Evolutionary conservation across 2,329 filamentous ascomycete species (phyloP).

Genomic region (Metarhizium brunneum): DNA sequence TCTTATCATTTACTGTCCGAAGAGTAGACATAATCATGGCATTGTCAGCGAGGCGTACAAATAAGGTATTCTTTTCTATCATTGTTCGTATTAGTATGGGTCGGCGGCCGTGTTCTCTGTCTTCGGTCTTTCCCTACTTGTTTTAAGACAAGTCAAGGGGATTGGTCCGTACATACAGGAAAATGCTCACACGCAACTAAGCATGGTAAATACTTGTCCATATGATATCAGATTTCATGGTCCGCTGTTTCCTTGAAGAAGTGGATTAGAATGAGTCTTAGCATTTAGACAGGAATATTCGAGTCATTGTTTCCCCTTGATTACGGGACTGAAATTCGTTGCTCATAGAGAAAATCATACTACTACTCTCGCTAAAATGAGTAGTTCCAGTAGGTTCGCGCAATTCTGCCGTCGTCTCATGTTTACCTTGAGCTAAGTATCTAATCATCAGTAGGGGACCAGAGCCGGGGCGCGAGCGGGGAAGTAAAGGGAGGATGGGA

Average conservation of each 20-base stretch:
- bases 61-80: slow-evolving; percentile 17
- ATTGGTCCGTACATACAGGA: not conserved
- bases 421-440: not conserved
- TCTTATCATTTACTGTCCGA: not conserved
- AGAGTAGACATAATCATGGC: slow-evolving; percentile 14
- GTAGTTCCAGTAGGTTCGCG: too few species aligned
- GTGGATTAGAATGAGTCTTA: not conserved
- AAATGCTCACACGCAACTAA: not conserved
- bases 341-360: too few species aligned
- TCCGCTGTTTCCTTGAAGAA: not conserved
- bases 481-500: too few species aligned
- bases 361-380: too few species aligned
- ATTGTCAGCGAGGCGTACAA: slow-evolving; percentile 26
- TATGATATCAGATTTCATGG: not conserved
- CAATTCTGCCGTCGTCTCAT: too few species aligned
- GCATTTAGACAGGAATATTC: not conserved
- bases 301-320: not conserved
- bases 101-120: not conserved
- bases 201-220: not conserved
- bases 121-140: not conserved
- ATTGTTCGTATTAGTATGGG: not conserved
- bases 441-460: not conserved
- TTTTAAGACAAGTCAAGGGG: not conserved
- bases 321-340: too few species aligned
- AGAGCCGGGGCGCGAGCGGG: not conserved